phyloP scores from a whole-genome alignment of 2,329 filamentous ascomycete species.

The Nakataea oryzae region DNA sequence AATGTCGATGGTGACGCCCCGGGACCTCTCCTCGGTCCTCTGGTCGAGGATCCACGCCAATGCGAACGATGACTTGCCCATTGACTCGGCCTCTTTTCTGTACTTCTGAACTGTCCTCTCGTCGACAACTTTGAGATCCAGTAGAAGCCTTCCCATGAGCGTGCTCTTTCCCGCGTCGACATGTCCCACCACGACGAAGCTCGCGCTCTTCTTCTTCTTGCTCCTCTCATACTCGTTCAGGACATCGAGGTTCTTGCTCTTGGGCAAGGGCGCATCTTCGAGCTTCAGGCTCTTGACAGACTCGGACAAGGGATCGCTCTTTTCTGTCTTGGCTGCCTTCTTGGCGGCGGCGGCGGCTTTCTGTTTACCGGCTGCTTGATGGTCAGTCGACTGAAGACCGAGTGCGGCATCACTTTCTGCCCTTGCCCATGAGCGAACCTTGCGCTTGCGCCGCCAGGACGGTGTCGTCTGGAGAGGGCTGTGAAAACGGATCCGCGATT shows the following conservation, averaged over 20 bases:
- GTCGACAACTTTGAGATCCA: slow-evolving; percentile 81
- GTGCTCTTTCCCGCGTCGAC: slow-evolving; percentile 98
- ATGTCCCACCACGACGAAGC: slow-evolving; percentile 91
- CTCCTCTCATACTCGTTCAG: slow-evolving; percentile 68
- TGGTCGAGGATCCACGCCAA: slow-evolving; percentile 96
- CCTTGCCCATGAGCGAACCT: slow-evolving; percentile 58
- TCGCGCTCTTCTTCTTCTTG: slow-evolving; percentile 68
- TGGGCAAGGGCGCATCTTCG: slow-evolving; percentile 44
- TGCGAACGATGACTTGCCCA: slow-evolving; percentile 92
- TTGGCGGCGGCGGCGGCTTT: slow-evolving; percentile 24
- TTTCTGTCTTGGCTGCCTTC: slow-evolving; percentile 15
- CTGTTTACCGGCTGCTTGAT: slow-evolving; percentile 38
- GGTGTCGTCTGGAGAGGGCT: slow-evolving; percentile 85
- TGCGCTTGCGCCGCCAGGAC: slow-evolving; percentile 80
- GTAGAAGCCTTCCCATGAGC: slow-evolving; percentile 86
- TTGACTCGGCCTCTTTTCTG: slow-evolving; percentile 75
- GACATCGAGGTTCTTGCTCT: slow-evolving; percentile 76
- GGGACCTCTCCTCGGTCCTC: slow-evolving; percentile 74
- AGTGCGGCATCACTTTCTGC: slow-evolving; percentile 34
- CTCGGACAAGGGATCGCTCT: slow-evolving; percentile 22
- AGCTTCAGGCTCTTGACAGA: slow-evolving; percentile 28
- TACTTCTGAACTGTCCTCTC: slow-evolving; percentile 83
- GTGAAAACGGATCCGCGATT: slow-evolving; percentile 58
- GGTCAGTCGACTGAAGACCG: slow-evolving; percentile 20
- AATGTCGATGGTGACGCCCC: slow-evolving; percentile 94